Percentiles rank a stretch among this genome's conserved stretches.
Conservation (phyloP, 495 filamentous ascomycete genomes). For the Neurospora discreta region DNA sequence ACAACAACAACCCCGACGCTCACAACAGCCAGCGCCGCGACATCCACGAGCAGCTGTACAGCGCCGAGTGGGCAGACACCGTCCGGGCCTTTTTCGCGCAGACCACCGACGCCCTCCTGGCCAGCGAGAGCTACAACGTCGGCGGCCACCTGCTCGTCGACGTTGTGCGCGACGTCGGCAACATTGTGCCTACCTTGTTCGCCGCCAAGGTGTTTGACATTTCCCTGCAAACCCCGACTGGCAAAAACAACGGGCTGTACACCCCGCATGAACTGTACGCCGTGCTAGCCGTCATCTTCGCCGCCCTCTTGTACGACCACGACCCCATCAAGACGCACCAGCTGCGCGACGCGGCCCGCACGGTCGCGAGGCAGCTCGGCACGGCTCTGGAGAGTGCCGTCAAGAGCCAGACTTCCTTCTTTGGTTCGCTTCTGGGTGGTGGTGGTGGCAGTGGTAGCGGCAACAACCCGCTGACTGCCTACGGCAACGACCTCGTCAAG, state of each 20-base stretch:
- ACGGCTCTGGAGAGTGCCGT: conserved; percentile 36
- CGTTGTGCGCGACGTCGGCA: conserved; percentile 64
- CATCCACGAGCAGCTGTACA: conserved; percentile 48
- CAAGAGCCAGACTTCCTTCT: conserved; percentile 50
- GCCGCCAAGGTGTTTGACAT: conserved; percentile 61
- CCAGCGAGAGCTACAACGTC: conserved; percentile 46
- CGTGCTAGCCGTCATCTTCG: conserved; percentile 58
- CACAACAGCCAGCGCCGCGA: conserved; percentile 39
- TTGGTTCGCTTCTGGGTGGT: conserved; percentile 34
- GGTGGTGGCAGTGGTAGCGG: conserved; percentile 30
- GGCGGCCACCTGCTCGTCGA: conserved; percentile 60
- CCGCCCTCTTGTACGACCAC: conserved; percentile 34
- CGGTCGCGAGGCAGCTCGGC: conserved; percentile 43
- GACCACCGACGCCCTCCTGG: conserved; percentile 52
- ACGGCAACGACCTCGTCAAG: conserved; percentile 61
- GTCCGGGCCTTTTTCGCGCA: conserved; percentile 56
- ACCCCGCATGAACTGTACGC: conserved; percentile 71
- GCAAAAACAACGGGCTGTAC: conserved; percentile 61
- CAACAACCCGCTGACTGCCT: conserved; percentile 47
- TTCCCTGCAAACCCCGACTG: conserved; percentile 62
- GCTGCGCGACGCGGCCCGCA: conserved; percentile 49
- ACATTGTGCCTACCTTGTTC: conserved; percentile 61
- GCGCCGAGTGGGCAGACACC: conserved; percentile 39
- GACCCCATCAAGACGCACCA: conserved; percentile 44
- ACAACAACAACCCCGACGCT: conserved; percentile 29